phyloP scores from a whole-genome alignment of 129 eudicot genomes.

The Escallonia herrerae region DNA sequence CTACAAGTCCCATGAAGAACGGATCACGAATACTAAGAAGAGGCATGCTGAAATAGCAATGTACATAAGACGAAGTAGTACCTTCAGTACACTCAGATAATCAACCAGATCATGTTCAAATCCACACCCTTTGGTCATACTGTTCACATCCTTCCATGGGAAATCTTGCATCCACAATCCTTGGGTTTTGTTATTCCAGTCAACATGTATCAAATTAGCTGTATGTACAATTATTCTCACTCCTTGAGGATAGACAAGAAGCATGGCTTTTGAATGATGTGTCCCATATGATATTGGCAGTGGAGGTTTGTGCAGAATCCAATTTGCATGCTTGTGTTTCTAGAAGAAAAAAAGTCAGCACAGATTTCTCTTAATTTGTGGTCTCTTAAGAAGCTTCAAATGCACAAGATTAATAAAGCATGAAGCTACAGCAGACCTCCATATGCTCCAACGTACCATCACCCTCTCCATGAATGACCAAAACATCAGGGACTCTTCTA shows the following conservation, averaged over 20 bases:
- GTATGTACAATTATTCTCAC: slow-evolving; percentile 89
- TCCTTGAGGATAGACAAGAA: slow-evolving; percentile 90
- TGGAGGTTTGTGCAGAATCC: slow-evolving; percentile 93
- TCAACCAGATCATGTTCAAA: slow-evolving; percentile 82
- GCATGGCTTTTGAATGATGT: slow-evolving; percentile 97
- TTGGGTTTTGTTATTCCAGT: slow-evolving; percentile 97
- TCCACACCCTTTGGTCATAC: slow-evolving; percentile 40
- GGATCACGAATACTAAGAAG: no score
- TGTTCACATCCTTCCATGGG: slow-evolving; percentile 74
- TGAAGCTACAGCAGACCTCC: slow-evolving; percentile 49
- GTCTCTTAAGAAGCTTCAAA: slow-evolving; percentile 11
- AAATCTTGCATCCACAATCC: slow-evolving; percentile 99
- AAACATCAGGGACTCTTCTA: slow-evolving; percentile 64
- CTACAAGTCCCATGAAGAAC: no score
- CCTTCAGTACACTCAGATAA: slow-evolving; percentile 79
- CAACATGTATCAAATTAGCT: slow-evolving; percentile 89
- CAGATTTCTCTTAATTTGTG: slow-evolving; percentile 13
- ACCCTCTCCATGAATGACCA: slow-evolving; percentile 94
- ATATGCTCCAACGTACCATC: slow-evolving; percentile 78
- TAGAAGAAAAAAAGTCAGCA: slow-evolving; percentile 31
- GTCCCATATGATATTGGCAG: slow-evolving; percentile 97
- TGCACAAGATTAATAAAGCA: slow-evolving; percentile 15
- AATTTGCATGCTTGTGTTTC: slow-evolving; percentile 71
- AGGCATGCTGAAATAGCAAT: no score
- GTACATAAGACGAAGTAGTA: slow-evolving; percentile 13